Conservation (phyloP, 345 rosid genomes). For the Pseudoturritis turrita region DNA sequence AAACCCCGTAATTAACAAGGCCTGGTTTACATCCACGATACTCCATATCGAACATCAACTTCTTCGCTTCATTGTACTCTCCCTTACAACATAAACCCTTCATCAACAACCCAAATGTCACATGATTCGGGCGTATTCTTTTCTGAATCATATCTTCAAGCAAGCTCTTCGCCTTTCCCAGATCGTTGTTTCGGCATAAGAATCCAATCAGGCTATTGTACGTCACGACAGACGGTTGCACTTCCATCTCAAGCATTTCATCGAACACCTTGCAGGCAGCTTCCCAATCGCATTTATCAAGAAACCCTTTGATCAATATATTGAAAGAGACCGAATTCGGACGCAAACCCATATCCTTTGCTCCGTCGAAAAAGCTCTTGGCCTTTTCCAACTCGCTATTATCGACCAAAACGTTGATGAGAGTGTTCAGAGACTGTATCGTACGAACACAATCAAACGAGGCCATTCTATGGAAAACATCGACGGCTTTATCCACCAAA, state of each 20-base stretch:
- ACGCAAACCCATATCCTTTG: slow-evolving; percentile 52
- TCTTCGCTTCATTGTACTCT: slow-evolving; percentile 59
- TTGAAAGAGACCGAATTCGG: slow-evolving; percentile 69
- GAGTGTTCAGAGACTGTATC: slow-evolving; percentile 53
- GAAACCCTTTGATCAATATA: slow-evolving; percentile 61
- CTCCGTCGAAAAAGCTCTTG: slow-evolving; percentile 38
- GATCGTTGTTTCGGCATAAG: slow-evolving; percentile 42
- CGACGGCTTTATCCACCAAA: slow-evolving; percentile 49
- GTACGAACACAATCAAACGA: slow-evolving; percentile 62
- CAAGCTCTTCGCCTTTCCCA: slow-evolving; percentile 44
- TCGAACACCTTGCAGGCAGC: slow-evolving; percentile 56
- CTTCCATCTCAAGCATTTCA: slow-evolving; percentile 72
- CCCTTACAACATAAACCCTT: slow-evolving; percentile 61
- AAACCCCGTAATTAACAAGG: slow-evolving; percentile 60
- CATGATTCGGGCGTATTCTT: slow-evolving; percentile 48
- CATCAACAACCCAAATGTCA: slow-evolving; percentile 70
- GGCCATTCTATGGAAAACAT: slow-evolving; percentile 44
- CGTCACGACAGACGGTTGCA: slow-evolving; percentile 63
- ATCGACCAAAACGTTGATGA: slow-evolving; percentile 66
- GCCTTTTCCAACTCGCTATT: slow-evolving; percentile 49
- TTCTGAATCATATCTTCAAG: slow-evolving; percentile 50
- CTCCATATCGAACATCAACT: slow-evolving; percentile 86
- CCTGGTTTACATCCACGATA: slow-evolving; percentile 75
- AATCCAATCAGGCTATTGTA: slow-evolving; percentile 59
- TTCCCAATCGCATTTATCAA: slow-evolving; percentile 34